Evolutionary conservation across 164 flowering plant genomes (phyloP).

Genomic region (Kalanchoe fedtschenkoi): DNA sequence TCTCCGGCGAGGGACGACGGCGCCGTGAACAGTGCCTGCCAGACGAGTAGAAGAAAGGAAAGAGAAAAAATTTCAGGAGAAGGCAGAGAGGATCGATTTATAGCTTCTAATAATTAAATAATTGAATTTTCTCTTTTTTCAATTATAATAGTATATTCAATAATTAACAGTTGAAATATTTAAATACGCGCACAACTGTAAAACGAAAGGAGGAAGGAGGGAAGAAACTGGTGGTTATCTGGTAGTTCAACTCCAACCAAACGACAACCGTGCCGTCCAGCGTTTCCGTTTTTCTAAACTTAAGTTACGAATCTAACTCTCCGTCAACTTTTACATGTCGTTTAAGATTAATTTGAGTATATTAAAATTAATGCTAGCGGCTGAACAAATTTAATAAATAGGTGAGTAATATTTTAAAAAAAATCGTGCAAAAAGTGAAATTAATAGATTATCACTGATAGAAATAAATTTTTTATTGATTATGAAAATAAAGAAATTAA

Average conservation of each 20-base stretch:
- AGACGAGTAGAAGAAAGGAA: constrained; percentile 4
- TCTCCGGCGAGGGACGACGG: constrained; percentile 22
- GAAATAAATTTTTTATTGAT: no score
- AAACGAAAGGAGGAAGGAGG: constrained; percentile 25
- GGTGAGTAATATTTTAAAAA: no score
- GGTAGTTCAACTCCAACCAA: constrained; percentile 55
- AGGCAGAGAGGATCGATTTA: constrained; percentile 30
- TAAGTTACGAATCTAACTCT: no score
- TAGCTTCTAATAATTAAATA: constrained; percentile 25
- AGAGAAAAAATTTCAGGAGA: constrained; percentile 37
- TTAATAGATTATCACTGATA: no score
- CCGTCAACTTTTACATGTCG: background rate
- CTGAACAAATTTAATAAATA: no score
- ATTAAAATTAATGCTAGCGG: no score
- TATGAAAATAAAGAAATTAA: no score
- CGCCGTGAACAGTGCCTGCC: constrained; percentile 8
- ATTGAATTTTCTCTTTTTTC: constrained; percentile 7
- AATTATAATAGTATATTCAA: background rate
- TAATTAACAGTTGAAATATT: background rate
- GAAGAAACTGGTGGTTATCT: constrained; percentile 71
- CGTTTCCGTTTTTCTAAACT: background rate
- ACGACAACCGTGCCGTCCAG: background rate
- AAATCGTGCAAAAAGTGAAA: no score
- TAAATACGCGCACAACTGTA: background rate
- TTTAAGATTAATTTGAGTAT: no score